Base-by-base conservation (phyloP, 192 early-diverging fungal species). In the Geranomyces michiganensis region DNA sequence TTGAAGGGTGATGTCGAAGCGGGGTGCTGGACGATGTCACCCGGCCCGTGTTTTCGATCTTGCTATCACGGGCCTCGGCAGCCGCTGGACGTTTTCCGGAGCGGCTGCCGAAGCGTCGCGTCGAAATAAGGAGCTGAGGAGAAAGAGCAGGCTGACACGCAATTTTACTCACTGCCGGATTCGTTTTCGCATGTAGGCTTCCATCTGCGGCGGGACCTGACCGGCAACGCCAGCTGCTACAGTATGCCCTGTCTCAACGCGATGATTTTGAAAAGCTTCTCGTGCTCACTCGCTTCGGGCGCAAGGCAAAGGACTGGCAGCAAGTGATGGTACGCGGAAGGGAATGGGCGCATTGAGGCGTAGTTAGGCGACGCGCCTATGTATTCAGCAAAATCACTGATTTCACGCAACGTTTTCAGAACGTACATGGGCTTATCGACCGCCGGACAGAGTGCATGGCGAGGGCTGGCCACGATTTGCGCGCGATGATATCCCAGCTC, bases 351-450 rank as follows among this genome's bases (percentile, higher is more conserved):
- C 36, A 10, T 41, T 41, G 5, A 41, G 10, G 5, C 36, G 36
- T 41, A 3, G 36, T 10, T 41, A 41, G n/a, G 36, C 36, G 51
- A n/a, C 51, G 32, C 36, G 32, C 6, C n/a, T n/a, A 22, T 21
- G 44, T 31, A n/a, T n/a, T n/a, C n/a, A n/a, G n/a, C n/a, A n/a
- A n/a, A n/a, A n/a, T n/a, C n/a, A n/a, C n/a, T 21, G 3, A 29
- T 14, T 41, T 6, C 43, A 17, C 33, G 19, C 2, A 48, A 56
- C 14, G 22, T 66, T 17, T 68, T 41, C 36, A 56, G 51, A 70
- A 70, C 61, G 43, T 70, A 13, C 68, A 70, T 21, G 56, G 68
- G 30, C 43, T 62, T 8, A 60, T 70, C 43, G 68, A 70, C 46
- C 43, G 59, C 13, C 68, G 29, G 29, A 61, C 33, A 26, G 68